Evolutionary conservation across 2,329 filamentous ascomycete species (phyloP).

Genomic region (Fusarium penzigii): DNA sequence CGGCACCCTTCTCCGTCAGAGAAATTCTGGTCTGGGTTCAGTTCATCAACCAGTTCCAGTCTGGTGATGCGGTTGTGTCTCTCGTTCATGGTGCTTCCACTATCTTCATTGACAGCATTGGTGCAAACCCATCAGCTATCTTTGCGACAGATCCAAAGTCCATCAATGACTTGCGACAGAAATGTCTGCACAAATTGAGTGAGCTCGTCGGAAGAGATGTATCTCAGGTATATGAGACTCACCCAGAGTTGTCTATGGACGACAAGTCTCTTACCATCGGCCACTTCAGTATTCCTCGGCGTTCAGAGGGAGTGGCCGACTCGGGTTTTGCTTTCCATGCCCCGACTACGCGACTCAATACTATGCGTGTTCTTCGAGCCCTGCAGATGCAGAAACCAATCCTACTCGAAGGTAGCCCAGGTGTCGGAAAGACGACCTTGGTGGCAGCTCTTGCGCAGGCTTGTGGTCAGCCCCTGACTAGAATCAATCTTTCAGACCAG

Average conservation of each 20-base stretch:
- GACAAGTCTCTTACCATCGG: constrained; percentile 64
- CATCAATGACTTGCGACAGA: constrained; percentile 68
- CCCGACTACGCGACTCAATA: constrained; percentile 85
- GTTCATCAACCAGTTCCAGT: constrained; percentile 74
- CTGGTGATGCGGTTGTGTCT: constrained; percentile 45
- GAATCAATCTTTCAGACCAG: constrained; percentile 97
- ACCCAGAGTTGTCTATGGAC: constrained; percentile 59
- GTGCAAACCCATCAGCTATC: constrained; percentile 89
- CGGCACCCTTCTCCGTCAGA: constrained; percentile 82
- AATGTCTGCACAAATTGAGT: constrained; percentile 73
- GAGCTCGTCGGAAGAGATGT: constrained; percentile 66
- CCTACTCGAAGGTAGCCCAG: constrained; percentile 93
- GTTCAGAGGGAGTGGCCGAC: constrained; percentile 41
- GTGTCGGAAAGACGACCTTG: constrained; percentile 95
- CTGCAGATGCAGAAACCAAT: constrained; percentile 89
- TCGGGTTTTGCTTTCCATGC: constrained; percentile 70
- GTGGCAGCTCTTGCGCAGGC: constrained; percentile 80
- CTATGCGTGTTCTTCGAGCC: constrained; percentile 86
- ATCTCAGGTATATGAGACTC: constrained; percentile 62
- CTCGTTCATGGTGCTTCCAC: constrained; percentile 86
- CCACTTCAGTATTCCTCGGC: constrained; percentile 66
- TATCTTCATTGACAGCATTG: constrained; percentile 93
- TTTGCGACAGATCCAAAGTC: constrained; percentile 70
- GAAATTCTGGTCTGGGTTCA: constrained; percentile 92
- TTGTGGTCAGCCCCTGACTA: constrained; percentile 78